These are phyloP conservation scores for Scutellaria minor DNA, from an alignment of 257 asterid species.

Conservation along the genomic window DNA sequence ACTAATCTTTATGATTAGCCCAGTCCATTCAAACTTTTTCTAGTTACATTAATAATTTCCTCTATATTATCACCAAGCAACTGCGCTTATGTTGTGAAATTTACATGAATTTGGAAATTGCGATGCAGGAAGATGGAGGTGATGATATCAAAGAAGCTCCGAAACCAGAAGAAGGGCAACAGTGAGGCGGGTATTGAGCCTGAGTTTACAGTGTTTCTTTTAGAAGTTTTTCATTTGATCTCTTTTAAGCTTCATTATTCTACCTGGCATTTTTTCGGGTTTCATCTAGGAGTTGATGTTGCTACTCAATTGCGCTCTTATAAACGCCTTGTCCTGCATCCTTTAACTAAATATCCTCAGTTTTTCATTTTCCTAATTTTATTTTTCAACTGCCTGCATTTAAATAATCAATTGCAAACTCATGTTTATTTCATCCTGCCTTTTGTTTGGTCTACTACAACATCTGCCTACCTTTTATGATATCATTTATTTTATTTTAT, in stretches of 20 bases:
- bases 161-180: constrained; percentile 49
- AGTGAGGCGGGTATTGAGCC: constrained; percentile 33
- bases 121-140: constrained; percentile 55
- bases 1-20: too few relatives aligned
- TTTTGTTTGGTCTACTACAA: background rate
- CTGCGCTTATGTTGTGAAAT: too few relatives aligned
- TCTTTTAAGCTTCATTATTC: constrained; percentile 32
- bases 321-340: constrained; percentile 29
- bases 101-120: background rate
- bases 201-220: constrained; percentile 25
- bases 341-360: constrained; percentile 18
- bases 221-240: constrained; percentile 31
- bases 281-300: constrained; percentile 33
- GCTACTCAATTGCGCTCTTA: constrained; percentile 28
- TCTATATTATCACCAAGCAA: background rate
- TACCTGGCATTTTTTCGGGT: constrained; percentile 29
- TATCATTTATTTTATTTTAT: too few relatives aligned
- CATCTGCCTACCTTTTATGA: too few relatives aligned
- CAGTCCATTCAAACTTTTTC: too few relatives aligned
- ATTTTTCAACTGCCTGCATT: constrained; percentile 18
- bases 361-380: background rate
- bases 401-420: constrained; percentile 12
- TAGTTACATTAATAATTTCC: too few relatives aligned
- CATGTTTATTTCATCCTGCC: constrained; percentile 1
- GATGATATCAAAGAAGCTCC: constrained; percentile 60